These are phyloP conservation scores for Botrytis deweyae DNA, from an alignment of 2,329 filamentous ascomycete genomes.

Conservation along the genomic window DNA sequence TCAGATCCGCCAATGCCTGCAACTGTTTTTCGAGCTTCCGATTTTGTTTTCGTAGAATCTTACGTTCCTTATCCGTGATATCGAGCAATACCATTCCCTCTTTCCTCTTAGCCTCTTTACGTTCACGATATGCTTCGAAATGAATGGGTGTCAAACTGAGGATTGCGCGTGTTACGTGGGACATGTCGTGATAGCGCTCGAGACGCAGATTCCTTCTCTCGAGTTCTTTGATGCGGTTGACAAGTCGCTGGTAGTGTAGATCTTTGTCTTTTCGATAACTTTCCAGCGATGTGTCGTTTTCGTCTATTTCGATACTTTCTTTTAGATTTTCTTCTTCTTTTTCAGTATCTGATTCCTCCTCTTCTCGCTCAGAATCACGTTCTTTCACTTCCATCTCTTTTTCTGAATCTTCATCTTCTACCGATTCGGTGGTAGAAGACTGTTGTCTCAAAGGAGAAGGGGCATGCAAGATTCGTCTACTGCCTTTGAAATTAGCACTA, in stretches of 20 bases:
- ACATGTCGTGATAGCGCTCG: background rate
- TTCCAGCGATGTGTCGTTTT: background rate
- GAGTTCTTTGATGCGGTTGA: background rate
- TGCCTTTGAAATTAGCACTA: background rate
- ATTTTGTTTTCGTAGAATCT: background rate
- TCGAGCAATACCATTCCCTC: background rate
- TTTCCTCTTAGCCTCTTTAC: constrained; percentile 3
- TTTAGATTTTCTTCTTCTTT: background rate
- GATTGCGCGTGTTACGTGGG: background rate
- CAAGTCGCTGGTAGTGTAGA: background rate
- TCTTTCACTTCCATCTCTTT: background rate
- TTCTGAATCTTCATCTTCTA: background rate
- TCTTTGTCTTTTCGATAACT: background rate
- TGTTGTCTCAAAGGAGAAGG: constrained; percentile 14
- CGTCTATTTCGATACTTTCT: constrained; percentile 2
- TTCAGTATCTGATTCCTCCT: background rate
- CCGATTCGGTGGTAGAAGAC: background rate
- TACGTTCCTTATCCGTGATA: background rate
- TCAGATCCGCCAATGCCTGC: background rate
- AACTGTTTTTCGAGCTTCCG: background rate
- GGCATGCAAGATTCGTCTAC: background rate
- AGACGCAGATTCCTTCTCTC: constrained; percentile 5
- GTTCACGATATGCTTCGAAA: constrained; percentile 9
- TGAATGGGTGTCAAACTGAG: constrained; percentile 5
- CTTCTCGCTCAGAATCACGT: background rate